These are phyloP conservation scores for Aspergillus brasiliensis DNA, from an alignment of 2,329 filamentous ascomycete genomes.

Conservation along the genomic window DNA sequence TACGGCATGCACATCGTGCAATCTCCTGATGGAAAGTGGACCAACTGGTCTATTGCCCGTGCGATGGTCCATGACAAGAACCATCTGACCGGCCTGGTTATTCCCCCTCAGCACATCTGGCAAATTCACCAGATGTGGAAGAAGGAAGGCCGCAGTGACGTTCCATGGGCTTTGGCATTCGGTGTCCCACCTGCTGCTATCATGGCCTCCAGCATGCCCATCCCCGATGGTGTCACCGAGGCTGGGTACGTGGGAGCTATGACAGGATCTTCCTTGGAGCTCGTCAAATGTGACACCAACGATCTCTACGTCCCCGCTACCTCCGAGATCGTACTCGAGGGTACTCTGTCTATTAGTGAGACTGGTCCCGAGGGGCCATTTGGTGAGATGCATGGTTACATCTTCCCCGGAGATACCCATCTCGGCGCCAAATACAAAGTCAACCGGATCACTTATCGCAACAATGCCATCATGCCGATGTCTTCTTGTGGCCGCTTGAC, in stretches of 20 bases:
- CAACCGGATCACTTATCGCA: slow-evolving; percentile 52
- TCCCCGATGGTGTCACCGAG: slow-evolving; percentile 54
- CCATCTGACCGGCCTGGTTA: slow-evolving; percentile 46
- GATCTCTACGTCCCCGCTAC: slow-evolving; percentile 53
- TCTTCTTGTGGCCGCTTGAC: slow-evolving; percentile 46
- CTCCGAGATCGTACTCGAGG: slow-evolving; percentile 56
- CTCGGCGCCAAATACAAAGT: slow-evolving; percentile 47
- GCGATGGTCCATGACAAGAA: slow-evolving; percentile 53
- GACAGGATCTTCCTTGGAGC: slow-evolving; percentile 47
- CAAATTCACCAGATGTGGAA: slow-evolving; percentile 53
- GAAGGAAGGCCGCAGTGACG: slow-evolving; percentile 44
- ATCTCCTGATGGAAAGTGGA: slow-evolving; percentile 51
- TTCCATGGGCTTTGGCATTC: slow-evolving; percentile 52
- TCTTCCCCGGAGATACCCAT: slow-evolving; percentile 47
- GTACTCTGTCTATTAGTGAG: slow-evolving; percentile 49
- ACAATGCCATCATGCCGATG: slow-evolving; percentile 52
- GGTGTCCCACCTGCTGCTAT: slow-evolving; percentile 55
- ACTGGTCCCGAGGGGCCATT: slow-evolving; percentile 52
- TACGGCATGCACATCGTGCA: slow-evolving; percentile 54
- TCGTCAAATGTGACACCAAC: slow-evolving; percentile 58
- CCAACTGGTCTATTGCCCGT: slow-evolving; percentile 42
- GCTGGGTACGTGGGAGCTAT: slow-evolving; percentile 54
- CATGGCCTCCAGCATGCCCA: slow-evolving; percentile 53
- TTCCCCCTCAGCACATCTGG: slow-evolving; percentile 51
- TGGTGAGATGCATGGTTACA: slow-evolving; percentile 52